phyloP scores from a whole-genome alignment of 169 alveolate genomes.

The Cryptosporidium andersoni region DNA sequence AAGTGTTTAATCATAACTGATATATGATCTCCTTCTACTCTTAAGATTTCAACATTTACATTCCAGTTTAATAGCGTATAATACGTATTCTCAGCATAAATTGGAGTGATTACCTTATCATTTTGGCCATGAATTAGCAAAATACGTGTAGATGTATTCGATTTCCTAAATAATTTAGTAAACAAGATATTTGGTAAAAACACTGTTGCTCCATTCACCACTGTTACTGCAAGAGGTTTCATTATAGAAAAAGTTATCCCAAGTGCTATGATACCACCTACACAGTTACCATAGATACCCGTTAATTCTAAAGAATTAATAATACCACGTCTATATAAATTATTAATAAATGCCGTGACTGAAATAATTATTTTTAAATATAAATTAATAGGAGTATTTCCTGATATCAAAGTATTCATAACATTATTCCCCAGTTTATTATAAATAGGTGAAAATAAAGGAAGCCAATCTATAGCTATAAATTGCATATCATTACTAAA shows the following conservation, averaged over 20 bases:
- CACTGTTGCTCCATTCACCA: conserved; percentile 48
- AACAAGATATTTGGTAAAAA: conserved; percentile 50
- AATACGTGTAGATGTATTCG: neutral
- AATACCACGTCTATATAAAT: conserved; percentile 31
- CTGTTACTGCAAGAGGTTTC: conserved; percentile 30
- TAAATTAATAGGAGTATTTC: conserved; percentile 27
- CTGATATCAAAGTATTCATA: conserved; percentile 3
- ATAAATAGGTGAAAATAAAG: conserved; percentile 12
- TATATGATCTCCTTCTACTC: conserved; percentile 10
- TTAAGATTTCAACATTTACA: neutral
- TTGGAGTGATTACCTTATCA: conserved; percentile 12
- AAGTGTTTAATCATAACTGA: conserved; percentile 31
- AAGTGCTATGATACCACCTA: conserved; percentile 61
- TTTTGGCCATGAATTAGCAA: conserved; percentile 24
- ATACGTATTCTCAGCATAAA: conserved; percentile 59
- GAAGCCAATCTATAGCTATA: conserved; percentile 28
- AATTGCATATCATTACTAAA: conserved; percentile 60
- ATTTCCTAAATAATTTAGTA: conserved; percentile 28
- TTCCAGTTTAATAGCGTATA: conserved; percentile 45
- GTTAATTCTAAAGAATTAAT: conserved; percentile 31
- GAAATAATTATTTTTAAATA: conserved; percentile 11
- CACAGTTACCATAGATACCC: conserved; percentile 56
- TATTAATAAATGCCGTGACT: conserved; percentile 26
- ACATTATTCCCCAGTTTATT: conserved; percentile 12
- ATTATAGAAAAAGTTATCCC: conserved; percentile 39